A percentile compares a stretch with the other conserved stretches of the same genome.
Evolutionary conservation across 208 protist genomes (phyloP).

Genomic region (Acanthamoeba castellanii): DNA sequence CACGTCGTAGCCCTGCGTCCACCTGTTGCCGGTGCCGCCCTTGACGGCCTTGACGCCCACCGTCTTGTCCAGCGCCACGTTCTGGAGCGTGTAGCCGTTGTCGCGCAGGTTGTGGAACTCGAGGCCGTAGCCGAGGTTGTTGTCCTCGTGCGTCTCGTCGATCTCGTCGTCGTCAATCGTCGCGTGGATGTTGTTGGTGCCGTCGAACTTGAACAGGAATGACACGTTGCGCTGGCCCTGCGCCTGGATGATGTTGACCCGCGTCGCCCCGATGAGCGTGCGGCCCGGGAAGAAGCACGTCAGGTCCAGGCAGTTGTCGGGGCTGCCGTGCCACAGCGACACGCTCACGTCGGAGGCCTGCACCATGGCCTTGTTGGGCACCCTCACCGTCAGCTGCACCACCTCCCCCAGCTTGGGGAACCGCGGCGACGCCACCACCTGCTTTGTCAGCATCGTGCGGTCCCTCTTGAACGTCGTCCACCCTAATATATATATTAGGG

Average conservation of each 20-base stretch:
- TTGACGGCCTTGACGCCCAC: too few relatives aligned
- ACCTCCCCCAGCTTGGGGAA: not conserved
- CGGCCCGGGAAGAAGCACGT: not conserved
- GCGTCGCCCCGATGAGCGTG: not conserved
- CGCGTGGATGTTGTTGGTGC: not conserved
- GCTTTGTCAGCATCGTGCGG: not conserved
- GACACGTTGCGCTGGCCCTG: not conserved
- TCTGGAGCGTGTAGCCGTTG: not conserved
- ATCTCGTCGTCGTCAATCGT: not conserved
- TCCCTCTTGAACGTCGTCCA: not conserved
- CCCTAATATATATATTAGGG: too few relatives aligned
- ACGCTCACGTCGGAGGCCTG: not conserved
- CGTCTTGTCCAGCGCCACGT: too few relatives aligned
- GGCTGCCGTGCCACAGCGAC: not conserved
- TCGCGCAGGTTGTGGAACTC: not conserved
- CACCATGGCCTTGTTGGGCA: not conserved
- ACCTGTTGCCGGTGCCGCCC: not conserved
- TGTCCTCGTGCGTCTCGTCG: not conserved
- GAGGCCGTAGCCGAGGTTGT: not conserved
- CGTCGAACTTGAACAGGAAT: slow-evolving; percentile 11
- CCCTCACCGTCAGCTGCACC: not conserved
- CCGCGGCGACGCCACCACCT: not conserved
- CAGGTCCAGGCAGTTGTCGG: not conserved
- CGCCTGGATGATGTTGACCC: not conserved
- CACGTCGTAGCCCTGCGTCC: not conserved